Evolutionary conservation across 768 basidiomycete genomes (phyloP).

Genomic region (Kwoniella sp.): DNA sequence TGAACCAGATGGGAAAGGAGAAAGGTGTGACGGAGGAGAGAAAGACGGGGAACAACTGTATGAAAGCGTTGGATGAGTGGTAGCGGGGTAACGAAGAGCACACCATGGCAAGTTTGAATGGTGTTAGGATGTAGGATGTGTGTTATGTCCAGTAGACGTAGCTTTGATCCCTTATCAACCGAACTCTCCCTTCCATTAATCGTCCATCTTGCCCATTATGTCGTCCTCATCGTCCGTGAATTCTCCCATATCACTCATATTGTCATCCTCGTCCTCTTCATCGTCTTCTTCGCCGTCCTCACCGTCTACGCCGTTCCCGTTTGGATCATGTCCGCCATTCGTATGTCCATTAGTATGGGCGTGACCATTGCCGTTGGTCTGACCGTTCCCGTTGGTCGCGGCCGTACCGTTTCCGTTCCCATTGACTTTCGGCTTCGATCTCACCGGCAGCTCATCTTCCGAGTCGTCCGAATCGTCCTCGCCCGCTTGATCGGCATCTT

Average conservation of each 20-base stretch:
- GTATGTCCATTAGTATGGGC: conserved; percentile 7
- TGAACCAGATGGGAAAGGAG: background rate
- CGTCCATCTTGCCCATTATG: conserved; percentile 55
- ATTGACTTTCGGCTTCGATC: conserved; percentile 15
- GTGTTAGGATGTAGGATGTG: background rate
- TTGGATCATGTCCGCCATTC: too few relatives aligned
- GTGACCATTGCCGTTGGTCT: conserved; percentile 14
- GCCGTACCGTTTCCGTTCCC: conserved; percentile 22
- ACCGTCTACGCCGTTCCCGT: conserved; percentile 11
- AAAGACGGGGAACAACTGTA: background rate
- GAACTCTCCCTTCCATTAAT: conserved; percentile 23
- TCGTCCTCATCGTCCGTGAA: conserved; percentile 51
- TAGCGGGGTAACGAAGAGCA: too few relatives aligned
- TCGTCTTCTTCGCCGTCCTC: conserved; percentile 60
- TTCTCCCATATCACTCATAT: conserved; percentile 56
- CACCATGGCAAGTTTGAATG: too few relatives aligned
- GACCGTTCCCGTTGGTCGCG: conserved; percentile 18
- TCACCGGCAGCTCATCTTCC: conserved; percentile 39
- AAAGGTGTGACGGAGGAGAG: background rate
- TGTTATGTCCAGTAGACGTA: too few relatives aligned
- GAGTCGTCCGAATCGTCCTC: conserved; percentile 63
- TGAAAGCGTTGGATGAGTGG: too few relatives aligned
- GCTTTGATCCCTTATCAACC: too few relatives aligned
- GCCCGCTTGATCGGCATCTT: conserved; percentile 75
- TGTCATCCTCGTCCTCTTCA: conserved; percentile 62